Base-by-base conservation (phyloP, 192 early-diverging fungal genomes). In the Coemansia sp. region DNA sequence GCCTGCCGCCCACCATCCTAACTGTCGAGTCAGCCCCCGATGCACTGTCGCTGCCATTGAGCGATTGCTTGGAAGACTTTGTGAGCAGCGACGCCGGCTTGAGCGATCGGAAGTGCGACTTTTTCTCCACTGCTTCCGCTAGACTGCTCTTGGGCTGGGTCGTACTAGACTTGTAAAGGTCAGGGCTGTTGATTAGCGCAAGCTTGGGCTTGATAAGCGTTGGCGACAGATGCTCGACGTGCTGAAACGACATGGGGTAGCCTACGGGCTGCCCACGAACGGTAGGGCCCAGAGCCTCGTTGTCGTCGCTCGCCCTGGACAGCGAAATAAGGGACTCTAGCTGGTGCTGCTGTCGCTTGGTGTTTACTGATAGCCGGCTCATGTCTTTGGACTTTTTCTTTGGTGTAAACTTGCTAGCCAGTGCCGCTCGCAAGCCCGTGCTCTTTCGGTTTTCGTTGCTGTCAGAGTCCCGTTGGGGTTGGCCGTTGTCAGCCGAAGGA, bases 271-370 rank as follows among this genome's bases (percentile, higher is more conserved):
- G 69, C 3, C 78, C 78, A 38, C 66, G 65, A 16, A 81, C 73
- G 24, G 48, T 81, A 21, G 77, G 77, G 13, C 60, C 65, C 13
- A 36, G 53, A 24, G 61, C 28, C 13, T 16, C 37, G 13, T 60
- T 53, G 10, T 62, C 64, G 14, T 72, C 70, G 1, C 59, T 65
- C 2, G 40, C 56, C 24, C 35, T 57, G 13, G 68, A 66, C 51
- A 65, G 72, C 61, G 71, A 71, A 59, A 79, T 64, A 31, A 79
- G 67, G 26, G 71, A 74, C 69, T 79, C 77, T 20, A 79, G 72
- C 62, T 79, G 77, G 38, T 70, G 77, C 68, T 79, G 77, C 68
- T 79, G 77, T 31, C 77, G 67, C 62, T 79, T 79, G 61, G 67
- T 60, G 62, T 37, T 79, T 2, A 58, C 68, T 23, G 71, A 59